A percentile compares a stretch with the other conserved stretches of the same genome.
Conservation (phyloP, 192 early-diverging fungal species). For the Linderina pennispora region DNA sequence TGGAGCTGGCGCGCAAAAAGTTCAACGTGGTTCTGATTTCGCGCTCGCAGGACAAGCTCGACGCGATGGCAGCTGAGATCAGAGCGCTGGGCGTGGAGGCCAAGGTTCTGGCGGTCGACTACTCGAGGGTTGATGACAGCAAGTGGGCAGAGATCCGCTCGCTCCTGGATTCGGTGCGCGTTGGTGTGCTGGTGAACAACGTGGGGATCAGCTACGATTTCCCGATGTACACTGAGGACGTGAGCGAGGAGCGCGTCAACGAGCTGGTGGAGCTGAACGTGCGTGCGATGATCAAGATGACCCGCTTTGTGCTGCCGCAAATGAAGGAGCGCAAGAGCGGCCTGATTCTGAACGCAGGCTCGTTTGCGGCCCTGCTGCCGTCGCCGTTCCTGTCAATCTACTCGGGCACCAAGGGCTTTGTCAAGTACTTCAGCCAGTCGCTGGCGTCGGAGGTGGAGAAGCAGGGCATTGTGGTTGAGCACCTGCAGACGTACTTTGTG, state of each 20-base stretch:
- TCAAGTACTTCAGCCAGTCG: constrained; percentile 84
- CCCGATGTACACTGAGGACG: constrained; percentile 81
- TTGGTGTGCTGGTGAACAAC: constrained; percentile 79
- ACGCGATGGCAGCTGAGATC: constrained; percentile 63
- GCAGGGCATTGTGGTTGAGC: constrained; percentile 76
- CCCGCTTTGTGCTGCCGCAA: constrained; percentile 68
- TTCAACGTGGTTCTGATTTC: constrained; percentile 84
- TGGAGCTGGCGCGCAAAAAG: constrained; percentile 75
- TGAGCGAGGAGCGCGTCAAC: constrained; percentile 55
- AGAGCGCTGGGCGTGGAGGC: constrained; percentile 54
- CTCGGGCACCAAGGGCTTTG: constrained; percentile 90
- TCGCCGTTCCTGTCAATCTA: constrained; percentile 85
- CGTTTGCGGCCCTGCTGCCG: constrained; percentile 79
- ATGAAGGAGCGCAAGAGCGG: constrained; percentile 74
- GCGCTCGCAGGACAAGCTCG: constrained; percentile 76
- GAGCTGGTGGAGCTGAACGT: constrained; percentile 85
- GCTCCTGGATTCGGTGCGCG: constrained; percentile 49
- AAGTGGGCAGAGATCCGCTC: constrained; percentile 63
- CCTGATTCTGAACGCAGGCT: constrained; percentile 90
- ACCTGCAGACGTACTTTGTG: constrained; percentile 96
- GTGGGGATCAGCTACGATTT: constrained; percentile 89
- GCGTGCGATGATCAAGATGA: constrained; percentile 75
- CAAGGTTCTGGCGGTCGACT: constrained; percentile 73
- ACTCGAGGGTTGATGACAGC: constrained; percentile 44
- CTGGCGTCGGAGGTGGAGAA: constrained; percentile 71